phyloP scores from a whole-genome alignment of 371 early-diverging fungal species.

The Zopfochytrium polystomum region DNA sequence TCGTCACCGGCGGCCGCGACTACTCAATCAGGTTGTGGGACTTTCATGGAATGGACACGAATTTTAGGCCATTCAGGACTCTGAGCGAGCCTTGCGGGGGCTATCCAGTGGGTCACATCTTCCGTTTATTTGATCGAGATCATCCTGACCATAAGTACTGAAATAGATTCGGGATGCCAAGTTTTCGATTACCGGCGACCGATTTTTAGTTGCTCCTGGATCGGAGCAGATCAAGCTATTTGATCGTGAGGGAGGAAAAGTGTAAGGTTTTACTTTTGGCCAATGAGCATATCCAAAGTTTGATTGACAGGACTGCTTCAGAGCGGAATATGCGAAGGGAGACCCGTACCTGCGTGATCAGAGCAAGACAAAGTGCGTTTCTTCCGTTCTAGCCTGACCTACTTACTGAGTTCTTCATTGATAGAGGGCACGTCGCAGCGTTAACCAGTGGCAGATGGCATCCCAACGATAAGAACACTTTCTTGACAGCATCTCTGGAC shows the following conservation, averaged over 20 bases:
- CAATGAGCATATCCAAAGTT: too few species aligned
- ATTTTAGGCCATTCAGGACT: constrained; percentile 72
- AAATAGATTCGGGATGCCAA: constrained; percentile 71
- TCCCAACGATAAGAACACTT: constrained; percentile 62
- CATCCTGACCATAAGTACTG: not conserved
- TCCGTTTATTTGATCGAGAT: not conserved
- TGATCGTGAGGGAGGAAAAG: constrained; percentile 71
- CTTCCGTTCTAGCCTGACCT: constrained; percentile 1
- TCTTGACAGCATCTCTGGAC: constrained; percentile 81
- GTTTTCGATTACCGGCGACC: constrained; percentile 74
- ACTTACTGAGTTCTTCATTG: constrained; percentile 8
- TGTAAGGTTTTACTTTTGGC: too few species aligned
- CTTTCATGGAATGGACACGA: constrained; percentile 83
- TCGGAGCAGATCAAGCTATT: constrained; percentile 71
- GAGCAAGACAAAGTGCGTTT: constrained; percentile 63
- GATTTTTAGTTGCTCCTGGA: constrained; percentile 75
- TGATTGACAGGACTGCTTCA: too few species aligned
- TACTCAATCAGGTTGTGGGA: constrained; percentile 85
- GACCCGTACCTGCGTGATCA: constrained; percentile 91
- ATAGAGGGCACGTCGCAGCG: constrained; percentile 79
- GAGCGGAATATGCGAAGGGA: constrained; percentile 79
- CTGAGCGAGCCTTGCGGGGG: constrained; percentile 73
- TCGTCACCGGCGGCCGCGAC: constrained; percentile 80
- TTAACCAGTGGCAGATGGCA: constrained; percentile 82
- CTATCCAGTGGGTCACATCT: constrained; percentile 57